phyloP scores from a whole-genome alignment of 2,329 filamentous ascomycete species.

The Colletotrichum lini region DNA sequence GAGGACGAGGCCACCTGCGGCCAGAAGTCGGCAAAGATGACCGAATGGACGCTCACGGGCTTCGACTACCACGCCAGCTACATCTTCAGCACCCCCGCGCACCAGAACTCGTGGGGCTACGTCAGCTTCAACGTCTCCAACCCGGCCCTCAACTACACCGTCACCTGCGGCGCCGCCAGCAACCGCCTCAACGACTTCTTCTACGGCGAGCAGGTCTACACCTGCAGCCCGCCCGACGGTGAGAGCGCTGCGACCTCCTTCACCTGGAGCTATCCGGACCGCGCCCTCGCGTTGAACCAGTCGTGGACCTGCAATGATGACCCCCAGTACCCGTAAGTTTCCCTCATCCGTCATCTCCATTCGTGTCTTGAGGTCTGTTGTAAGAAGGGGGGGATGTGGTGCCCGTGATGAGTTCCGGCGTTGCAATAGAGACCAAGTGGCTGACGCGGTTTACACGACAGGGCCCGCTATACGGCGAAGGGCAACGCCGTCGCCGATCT shows the following conservation, averaged over 20 bases:
- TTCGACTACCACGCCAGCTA: slow-evolving; percentile 66
- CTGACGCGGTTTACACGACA: slow-evolving; percentile 7
- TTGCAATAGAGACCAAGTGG: too few species aligned
- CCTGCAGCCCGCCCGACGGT: slow-evolving; percentile 55
- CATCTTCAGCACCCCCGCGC: slow-evolving; percentile 65
- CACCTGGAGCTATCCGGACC: slow-evolving; percentile 55
- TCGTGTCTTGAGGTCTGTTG: too few species aligned
- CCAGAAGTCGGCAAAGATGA: slow-evolving; percentile 43
- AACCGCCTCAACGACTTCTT: slow-evolving; percentile 63
- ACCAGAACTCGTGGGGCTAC: slow-evolving; percentile 64
- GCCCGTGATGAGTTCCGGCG: too few species aligned
- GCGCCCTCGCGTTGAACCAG: slow-evolving; percentile 61
- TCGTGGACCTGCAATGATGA: slow-evolving; percentile 64
- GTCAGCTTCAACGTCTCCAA: slow-evolving; percentile 66
- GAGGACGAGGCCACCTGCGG: slow-evolving; percentile 14
- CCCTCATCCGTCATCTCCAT: not conserved
- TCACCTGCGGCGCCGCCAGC: slow-evolving; percentile 58
- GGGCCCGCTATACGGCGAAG: slow-evolving; percentile 48
- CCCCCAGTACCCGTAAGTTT: slow-evolving; percentile 41
- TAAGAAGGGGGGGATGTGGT: too few species aligned
- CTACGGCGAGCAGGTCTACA: slow-evolving; percentile 62
- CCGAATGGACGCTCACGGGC: slow-evolving; percentile 57
- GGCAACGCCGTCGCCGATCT: slow-evolving; percentile 49
- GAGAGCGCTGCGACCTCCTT: slow-evolving; percentile 56
- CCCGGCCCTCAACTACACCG: slow-evolving; percentile 56